These are phyloP conservation scores for Marasmius sp. DNA, from an alignment of 1,284 basidiomycete genomes.

Conservation along the genomic window DNA sequence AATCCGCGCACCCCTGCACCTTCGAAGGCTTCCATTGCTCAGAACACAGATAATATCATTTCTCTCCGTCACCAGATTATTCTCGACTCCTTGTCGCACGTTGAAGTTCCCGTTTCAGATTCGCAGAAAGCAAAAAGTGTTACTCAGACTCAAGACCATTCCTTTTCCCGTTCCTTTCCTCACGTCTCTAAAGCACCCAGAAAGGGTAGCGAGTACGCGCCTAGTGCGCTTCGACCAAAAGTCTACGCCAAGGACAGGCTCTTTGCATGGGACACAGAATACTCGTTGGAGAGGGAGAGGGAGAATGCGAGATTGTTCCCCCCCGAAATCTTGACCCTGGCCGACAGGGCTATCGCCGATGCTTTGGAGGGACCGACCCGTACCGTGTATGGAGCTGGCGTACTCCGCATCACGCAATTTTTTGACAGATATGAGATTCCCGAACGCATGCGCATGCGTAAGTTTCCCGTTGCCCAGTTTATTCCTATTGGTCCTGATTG, in stretches of 20 bases:
- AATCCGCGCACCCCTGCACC: no score
- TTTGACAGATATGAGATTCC: neutral
- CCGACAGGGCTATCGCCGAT: neutral
- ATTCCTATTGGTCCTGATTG: neutral
- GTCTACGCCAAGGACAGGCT: neutral
- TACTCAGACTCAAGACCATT: neutral
- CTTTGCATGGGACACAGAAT: neutral
- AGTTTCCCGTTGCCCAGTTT: neutral
- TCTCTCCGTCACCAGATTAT: no score
- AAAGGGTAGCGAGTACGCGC: neutral
- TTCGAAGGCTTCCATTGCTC: no score
- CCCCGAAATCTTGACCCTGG: neutral
- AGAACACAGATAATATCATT: no score
- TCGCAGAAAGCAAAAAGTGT: no score
- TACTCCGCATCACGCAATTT: neutral
- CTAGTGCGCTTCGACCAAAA: neutral
- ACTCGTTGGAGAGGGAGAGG: neutral
- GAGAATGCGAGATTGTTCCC: no score
- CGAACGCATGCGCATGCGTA: neutral
- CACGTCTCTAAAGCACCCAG: neutral
- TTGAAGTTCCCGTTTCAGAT: no score
- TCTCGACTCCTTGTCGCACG: no score
- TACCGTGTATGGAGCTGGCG: neutral
- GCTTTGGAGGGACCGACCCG: neutral
- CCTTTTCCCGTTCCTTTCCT: neutral